Evolutionary conservation across 192 early-diverging fungal genomes (phyloP).

Genomic region (Pilobolus umbonatus): DNA sequence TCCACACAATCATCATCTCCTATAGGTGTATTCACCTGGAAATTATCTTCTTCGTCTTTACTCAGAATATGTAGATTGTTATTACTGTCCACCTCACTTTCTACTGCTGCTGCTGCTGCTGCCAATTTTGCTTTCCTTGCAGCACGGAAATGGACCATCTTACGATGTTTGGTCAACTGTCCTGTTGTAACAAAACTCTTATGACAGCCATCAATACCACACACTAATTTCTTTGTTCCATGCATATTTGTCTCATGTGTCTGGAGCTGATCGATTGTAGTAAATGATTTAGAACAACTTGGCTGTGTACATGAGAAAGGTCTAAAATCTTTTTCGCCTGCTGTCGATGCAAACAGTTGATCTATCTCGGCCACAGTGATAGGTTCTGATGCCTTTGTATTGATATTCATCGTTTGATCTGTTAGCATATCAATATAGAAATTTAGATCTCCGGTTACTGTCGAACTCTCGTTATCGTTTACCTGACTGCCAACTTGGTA

Average conservation of each 20-base stretch:
- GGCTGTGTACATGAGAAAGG: slow-evolving; percentile 36
- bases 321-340: slow-evolving; percentile 25
- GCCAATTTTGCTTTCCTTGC: slow-evolving; percentile 25
- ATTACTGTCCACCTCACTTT: slow-evolving; percentile 3
- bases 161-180: slow-evolving; percentile 36
- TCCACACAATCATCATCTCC: slow-evolving; percentile 18
- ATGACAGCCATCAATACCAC: slow-evolving; percentile 33
- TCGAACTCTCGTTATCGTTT: not conserved
- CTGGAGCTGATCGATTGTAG: slow-evolving; percentile 29
- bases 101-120: slow-evolving; percentile 20
- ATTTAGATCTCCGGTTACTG: too few relatives aligned
- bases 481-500: slow-evolving; percentile 20
- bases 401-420: slow-evolving; percentile 28
- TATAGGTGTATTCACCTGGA: not conserved
- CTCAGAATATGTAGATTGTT: not conserved
- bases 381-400: slow-evolving; percentile 24
- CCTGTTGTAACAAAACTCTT: slow-evolving; percentile 37
- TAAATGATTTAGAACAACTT: slow-evolving; percentile 33
- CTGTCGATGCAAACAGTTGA: slow-evolving; percentile 26
- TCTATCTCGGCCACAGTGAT: slow-evolving; percentile 26
- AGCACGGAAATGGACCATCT: slow-evolving; percentile 38
- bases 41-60: slow-evolving; percentile 1
- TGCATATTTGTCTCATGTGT: slow-evolving; percentile 39
- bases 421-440: not conserved
- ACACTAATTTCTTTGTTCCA: slow-evolving; percentile 34